These are phyloP conservation scores for Aspergillus ibericus DNA, from an alignment of 2,329 filamentous ascomycete genomes.

Conservation along the genomic window DNA sequence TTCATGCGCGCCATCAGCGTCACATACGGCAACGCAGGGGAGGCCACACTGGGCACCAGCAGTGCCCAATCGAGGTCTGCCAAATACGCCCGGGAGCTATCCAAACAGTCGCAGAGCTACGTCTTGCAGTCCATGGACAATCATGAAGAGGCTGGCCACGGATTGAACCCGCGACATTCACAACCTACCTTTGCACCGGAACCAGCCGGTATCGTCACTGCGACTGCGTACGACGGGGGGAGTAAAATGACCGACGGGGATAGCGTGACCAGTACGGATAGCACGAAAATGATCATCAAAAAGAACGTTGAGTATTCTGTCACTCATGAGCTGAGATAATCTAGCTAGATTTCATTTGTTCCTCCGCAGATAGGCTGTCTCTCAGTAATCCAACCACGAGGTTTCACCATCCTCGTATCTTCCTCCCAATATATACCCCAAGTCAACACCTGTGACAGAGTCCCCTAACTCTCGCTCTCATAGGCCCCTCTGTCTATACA, in stretches of 20 bases:
- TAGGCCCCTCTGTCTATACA: no score
- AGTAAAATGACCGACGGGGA: not conserved
- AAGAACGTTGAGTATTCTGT: constrained; percentile 12
- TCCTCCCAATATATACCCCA: no score
- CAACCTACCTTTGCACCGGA: not conserved
- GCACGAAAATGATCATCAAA: constrained; percentile 14
- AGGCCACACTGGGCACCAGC: not conserved
- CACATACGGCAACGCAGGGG: not conserved
- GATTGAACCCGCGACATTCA: not conserved
- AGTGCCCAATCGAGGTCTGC: not conserved
- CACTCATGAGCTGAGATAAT: not conserved
- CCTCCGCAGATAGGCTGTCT: no score
- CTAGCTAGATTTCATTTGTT: not conserved
- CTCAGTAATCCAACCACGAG: no score
- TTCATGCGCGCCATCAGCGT: constrained; percentile 4
- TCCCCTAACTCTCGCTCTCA: no score
- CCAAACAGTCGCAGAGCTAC: not conserved
- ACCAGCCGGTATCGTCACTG: not conserved
- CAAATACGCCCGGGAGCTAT: not conserved
- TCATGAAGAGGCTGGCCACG: not conserved
- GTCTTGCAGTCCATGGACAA: not conserved
- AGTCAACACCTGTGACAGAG: no score
- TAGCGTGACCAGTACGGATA: constrained; percentile 8
- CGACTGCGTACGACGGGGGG: not conserved
- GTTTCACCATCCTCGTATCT: no score